Evolutionary conservation across 1,284 basidiomycete genomes (phyloP).

Genomic region (Tilletiopsis washingtonensis): DNA sequence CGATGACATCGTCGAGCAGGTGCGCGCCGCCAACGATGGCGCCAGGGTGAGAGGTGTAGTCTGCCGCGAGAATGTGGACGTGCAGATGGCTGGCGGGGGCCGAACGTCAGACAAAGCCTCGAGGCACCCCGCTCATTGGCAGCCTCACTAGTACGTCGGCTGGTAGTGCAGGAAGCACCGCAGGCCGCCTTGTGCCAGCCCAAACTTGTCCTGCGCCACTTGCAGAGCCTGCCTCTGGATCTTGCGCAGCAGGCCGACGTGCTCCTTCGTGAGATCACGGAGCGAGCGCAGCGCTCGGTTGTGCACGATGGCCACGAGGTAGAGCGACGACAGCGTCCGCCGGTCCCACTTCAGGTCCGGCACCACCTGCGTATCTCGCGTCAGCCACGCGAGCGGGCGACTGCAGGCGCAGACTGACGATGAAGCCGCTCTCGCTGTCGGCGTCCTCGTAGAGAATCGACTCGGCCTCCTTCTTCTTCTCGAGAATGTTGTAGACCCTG

Average conservation of each 20-base stretch:
- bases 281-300: slow-evolving; percentile 42
- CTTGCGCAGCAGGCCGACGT: slow-evolving; percentile 62
- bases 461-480: slow-evolving; percentile 68
- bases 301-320: slow-evolving; percentile 46
- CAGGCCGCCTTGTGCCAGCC: slow-evolving; percentile 53
- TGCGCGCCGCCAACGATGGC: slow-evolving; percentile 77
- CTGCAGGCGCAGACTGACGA: slow-evolving; percentile 51
- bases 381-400: slow-evolving; percentile 59
- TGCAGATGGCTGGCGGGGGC: slow-evolving; percentile 68
- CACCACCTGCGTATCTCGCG: slow-evolving; percentile 51
- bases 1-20: slow-evolving; percentile 80
- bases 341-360: slow-evolving; percentile 62
- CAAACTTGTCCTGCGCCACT: slow-evolving; percentile 59
- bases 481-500: slow-evolving; percentile 81
- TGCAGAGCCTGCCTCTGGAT: slow-evolving; percentile 58
- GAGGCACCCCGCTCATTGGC: not conserved
- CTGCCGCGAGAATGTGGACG: slow-evolving; percentile 73
- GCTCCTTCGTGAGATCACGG: slow-evolving; percentile 54
- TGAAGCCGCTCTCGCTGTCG: slow-evolving; percentile 57
- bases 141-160: slow-evolving; percentile 78
- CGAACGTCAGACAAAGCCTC: not conserved
- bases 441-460: slow-evolving; percentile 64
- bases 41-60: slow-evolving; percentile 34
- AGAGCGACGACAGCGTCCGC: slow-evolving; percentile 54
- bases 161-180: slow-evolving; percentile 89